Base-by-base conservation (phyloP, 225 moss, liverwort and hornwort species). In the Pseudoscleropodium purum region DNA sequence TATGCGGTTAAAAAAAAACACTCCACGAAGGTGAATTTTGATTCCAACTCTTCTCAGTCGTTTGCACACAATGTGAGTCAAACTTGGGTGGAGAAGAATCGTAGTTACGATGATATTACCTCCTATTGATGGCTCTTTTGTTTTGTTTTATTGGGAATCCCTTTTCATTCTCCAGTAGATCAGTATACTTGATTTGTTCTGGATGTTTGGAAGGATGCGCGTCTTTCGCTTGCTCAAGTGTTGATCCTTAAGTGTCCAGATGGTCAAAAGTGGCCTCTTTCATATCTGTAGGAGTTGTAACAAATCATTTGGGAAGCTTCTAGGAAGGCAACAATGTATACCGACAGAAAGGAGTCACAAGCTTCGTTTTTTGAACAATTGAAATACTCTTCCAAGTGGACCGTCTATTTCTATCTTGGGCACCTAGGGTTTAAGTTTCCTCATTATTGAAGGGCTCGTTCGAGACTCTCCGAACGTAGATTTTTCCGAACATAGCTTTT, bases 1-100 rank as follows among this genome's bases (percentile, higher is more conserved):
- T 99, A 96, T 90, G 92, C 95, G 63, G 87, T 96, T 68, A 91
- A 93, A 49, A 95, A 91, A 18, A 95, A 95, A 86, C 93, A 94
- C 65, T 54, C 89, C 41, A 91, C 97, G 13, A 98, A 98, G 98
- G 98, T 96, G 91, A 86, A 88, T 52, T 84, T 86, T 67, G 52
- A n/a, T 45, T 84, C 20, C 21, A 31, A 49, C 61, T 79, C 57
- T 64, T 74, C 67, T 84, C 87, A 45, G 39, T 75, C 31, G 17
- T 37, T 89, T 85, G 75, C 68, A 54, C 59, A 82, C 61, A 30
- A 26, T 65, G 57, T 33, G 21, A 67, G 57, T 20, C 70, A 26
- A 82, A 69, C 63, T 62, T 77, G 63, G 67, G 51, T 69, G 84
- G 25, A 69, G 56, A 39, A 34, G 24, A 27, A 25, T 66, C 41